Percentiles rank a stretch among this genome's conserved stretches.
phyloP scores from a whole-genome alignment of 345 rosid genomes.

The Mallotus nudiflorus region DNA sequence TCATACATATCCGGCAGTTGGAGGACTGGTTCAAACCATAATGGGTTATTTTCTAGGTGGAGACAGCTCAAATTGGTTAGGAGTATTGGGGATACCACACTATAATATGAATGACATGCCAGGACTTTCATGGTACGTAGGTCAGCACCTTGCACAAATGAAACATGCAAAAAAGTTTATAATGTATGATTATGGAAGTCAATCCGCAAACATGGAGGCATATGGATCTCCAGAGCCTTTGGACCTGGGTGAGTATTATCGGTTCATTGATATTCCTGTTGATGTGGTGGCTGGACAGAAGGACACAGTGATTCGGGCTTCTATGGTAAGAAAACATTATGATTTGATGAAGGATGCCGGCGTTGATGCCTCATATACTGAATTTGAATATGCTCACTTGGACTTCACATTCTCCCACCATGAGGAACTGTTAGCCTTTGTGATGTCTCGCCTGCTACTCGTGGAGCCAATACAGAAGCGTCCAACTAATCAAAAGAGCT shows the following conservation, averaged over 20 bases:
- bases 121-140: slow-evolving; percentile 77
- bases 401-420: slow-evolving; percentile 94
- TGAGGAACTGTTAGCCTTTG: slow-evolving; percentile 76
- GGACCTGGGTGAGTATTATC: slow-evolving; percentile 75
- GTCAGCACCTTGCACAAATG: slow-evolving; percentile 85
- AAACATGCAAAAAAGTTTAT: slow-evolving; percentile 65
- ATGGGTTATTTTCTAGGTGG: slow-evolving; percentile 89
- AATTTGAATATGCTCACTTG: slow-evolving; percentile 87
- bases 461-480: slow-evolving; percentile 45
- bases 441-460: slow-evolving; percentile 73
- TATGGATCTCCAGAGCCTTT: slow-evolving; percentile 83
- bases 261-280: slow-evolving; percentile 66
- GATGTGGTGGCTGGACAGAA: slow-evolving; percentile 84
- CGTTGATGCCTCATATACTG: slow-evolving; percentile 68
- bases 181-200: slow-evolving; percentile 83
- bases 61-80: slow-evolving; percentile 98
- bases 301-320: slow-evolving; percentile 76
- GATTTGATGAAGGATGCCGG: slow-evolving; percentile 65
- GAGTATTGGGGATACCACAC: slow-evolving; percentile 87
- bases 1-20: slow-evolving; percentile 90
- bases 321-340: slow-evolving; percentile 86
- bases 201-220: slow-evolving; percentile 55
- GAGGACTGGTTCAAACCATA: slow-evolving; percentile 91
- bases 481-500: slow-evolving; percentile 34
- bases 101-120: slow-evolving; percentile 99